Conservation (phyloP, 192 early-diverging fungal species). For the Linnemannia schmuckeri region DNA sequence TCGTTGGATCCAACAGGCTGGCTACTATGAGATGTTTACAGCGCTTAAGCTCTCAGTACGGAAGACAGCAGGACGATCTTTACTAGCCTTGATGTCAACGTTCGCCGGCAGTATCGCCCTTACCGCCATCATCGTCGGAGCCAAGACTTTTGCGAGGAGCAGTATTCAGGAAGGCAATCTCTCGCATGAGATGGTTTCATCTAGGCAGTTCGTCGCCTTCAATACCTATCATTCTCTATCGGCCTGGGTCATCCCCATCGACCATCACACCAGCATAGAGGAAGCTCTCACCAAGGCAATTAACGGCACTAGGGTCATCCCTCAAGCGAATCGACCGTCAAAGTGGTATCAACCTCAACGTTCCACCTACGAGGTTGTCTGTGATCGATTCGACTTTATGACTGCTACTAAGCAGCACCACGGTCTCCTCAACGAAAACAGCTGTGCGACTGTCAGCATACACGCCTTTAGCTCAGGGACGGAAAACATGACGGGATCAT, state of each 20-base stretch:
- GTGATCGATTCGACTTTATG: slow-evolving; percentile 1
- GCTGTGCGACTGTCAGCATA: no score
- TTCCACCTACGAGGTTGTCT: slow-evolving; percentile 2
- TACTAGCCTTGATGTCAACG: background rate
- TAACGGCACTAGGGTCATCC: slow-evolving; percentile 6
- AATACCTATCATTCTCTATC: background rate
- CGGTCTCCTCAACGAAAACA: no score
- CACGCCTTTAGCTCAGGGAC: no score
- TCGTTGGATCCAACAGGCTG: slow-evolving; percentile 19
- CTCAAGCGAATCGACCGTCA: background rate
- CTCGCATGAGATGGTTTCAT: background rate
- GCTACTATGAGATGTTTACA: background rate
- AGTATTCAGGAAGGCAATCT: background rate
- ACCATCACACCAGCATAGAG: background rate
- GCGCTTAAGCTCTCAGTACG: background rate
- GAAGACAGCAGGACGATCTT: background rate
- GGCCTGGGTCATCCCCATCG: slow-evolving; percentile 7
- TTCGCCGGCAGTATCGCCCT: background rate
- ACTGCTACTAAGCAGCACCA: no score
- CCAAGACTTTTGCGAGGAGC: background rate
- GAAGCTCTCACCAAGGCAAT: background rate
- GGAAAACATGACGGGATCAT: no score
- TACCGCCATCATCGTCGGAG: background rate
- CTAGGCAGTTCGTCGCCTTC: background rate
- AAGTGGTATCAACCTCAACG: background rate